Evolutionary conservation across 2,329 filamentous ascomycete species (phyloP), one percentile per base, ranked within the genome.

Genomic region (Epichloe amarillans): DNA sequence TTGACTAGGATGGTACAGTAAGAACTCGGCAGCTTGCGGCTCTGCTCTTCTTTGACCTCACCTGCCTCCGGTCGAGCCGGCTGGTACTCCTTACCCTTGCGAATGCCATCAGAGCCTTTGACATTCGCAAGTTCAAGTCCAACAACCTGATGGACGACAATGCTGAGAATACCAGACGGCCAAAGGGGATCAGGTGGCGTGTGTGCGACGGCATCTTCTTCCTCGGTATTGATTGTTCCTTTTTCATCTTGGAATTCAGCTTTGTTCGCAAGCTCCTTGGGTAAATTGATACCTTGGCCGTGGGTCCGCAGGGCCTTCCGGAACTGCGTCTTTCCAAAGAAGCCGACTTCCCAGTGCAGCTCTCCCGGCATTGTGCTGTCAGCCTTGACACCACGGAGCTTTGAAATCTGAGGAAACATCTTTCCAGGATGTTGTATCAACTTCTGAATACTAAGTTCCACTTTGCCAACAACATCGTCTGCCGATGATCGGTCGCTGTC

Each of bases 141-240:
- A 57, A 96, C 90, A 57, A 97, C 95, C 65, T 97, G 91, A 62
- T 97, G 91, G 26, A 97, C 77, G 42, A 97, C 77, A 38, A 97
- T 69, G 59, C 84, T 89, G 62, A 91, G 82, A 19, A 98, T 75
- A 52, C 93, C 93, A 58, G 86, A 94, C 1, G 91, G 93, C 88
- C 89, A 97, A 6, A 95, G 75, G n/a, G 91, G 91, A 64, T 97
- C 91, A 0, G 91, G 91, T 5, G 93, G 93, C 0, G 90, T 97
- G 62, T 88, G 85, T 42, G 86, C 79, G 3, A 95, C 88, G 2
- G 88, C 88, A 62, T 95, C 87, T 62, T 95, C 88, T 45, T 86
- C 75, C 39, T 62, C 58, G 7, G 71, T 86, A 51, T 87, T 82
- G 41, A 90, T 74, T 3, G 79, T 74, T 0, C 89, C 90, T 66